Conservation (phyloP, 2,329 filamentous ascomycete species). For the Calonectria leucothoes region DNA sequence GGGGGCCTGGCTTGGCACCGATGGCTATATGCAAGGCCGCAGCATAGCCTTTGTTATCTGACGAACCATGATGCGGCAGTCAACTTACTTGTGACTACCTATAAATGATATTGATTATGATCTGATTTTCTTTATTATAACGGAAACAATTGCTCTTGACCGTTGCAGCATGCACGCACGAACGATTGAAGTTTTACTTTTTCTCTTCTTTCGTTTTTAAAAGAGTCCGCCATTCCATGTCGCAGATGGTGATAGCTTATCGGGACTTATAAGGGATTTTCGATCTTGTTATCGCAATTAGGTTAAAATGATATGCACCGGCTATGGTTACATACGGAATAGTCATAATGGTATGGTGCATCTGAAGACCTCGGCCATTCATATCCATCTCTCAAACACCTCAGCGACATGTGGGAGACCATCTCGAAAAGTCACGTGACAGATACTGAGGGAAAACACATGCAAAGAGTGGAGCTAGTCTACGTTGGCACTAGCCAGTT, state of each 20-base stretch:
- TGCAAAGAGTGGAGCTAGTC: slow-evolving; percentile 19
- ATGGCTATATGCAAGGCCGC: slow-evolving; percentile 15
- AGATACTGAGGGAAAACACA: slow-evolving; percentile 18
- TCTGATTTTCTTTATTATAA: neutral
- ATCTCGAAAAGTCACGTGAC: slow-evolving; percentile 11
- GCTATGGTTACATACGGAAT: neutral
- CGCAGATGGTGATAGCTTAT: neutral
- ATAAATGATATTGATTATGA: neutral
- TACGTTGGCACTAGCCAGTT: slow-evolving; percentile 19
- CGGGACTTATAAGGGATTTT: neutral
- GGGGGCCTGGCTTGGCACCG: slow-evolving; percentile 31
- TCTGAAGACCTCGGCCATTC: neutral
- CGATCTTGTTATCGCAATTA: neutral
- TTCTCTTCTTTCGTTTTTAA: neutral
- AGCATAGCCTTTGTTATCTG: neutral
- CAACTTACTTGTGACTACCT: neutral
- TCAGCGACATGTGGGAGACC: slow-evolving; percentile 24
- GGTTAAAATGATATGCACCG: neutral
- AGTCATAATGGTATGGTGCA: neutral
- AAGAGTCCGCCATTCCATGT: neutral
- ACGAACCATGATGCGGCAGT: neutral
- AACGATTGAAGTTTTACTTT: neutral
- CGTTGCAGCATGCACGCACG: neutral
- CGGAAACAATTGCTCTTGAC: neutral
- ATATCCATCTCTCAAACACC: neutral